Percentiles rank a stretch among this genome's conserved stretches.
phyloP scores from a whole-genome alignment of 768 basidiomycete species.

The Kwoniella dendrophila region DNA sequence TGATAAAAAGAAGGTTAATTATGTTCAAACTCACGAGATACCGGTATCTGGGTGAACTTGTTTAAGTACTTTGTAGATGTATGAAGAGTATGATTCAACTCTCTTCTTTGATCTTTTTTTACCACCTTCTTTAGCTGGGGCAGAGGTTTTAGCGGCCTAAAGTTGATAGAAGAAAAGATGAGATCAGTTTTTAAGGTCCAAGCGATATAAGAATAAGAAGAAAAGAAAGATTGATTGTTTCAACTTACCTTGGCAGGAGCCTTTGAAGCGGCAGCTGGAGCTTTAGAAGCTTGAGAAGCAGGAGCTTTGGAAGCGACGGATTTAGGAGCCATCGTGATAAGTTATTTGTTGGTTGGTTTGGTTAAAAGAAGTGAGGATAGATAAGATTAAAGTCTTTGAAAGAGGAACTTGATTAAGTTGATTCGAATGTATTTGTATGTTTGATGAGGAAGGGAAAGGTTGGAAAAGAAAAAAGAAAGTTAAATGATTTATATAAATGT shows the following conservation, averaged over 20 bases:
- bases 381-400: conserved; percentile 18
- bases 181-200: conserved; percentile 25
- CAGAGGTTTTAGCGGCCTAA: conserved; percentile 75
- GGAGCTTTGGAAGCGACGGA: conserved; percentile 57
- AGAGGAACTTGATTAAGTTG: no score
- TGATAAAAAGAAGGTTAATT: conserved; percentile 69
- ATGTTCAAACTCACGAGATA: conserved; percentile 83
- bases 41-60: conserved; percentile 98
- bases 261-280: conserved; percentile 65
- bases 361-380: conserved; percentile 9
- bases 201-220: not conserved
- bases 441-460: conserved; percentile 21
- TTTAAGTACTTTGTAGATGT: conserved; percentile 84
- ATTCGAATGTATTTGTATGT: conserved; percentile 15
- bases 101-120: conserved; percentile 86
- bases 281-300: conserved; percentile 77
- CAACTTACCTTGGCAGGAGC: conserved; percentile 63
- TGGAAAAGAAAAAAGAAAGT: not conserved
- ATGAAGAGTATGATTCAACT: conserved; percentile 94
- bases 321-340: conserved; percentile 52
- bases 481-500: conserved; percentile 21
- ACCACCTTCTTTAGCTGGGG: conserved; percentile 65
- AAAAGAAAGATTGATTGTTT: not conserved
- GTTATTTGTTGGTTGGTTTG: conserved; percentile 5
- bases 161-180: not conserved